Conservation (phyloP, 1,284 basidiomycete species). For the Sporisorium scitamineum region DNA sequence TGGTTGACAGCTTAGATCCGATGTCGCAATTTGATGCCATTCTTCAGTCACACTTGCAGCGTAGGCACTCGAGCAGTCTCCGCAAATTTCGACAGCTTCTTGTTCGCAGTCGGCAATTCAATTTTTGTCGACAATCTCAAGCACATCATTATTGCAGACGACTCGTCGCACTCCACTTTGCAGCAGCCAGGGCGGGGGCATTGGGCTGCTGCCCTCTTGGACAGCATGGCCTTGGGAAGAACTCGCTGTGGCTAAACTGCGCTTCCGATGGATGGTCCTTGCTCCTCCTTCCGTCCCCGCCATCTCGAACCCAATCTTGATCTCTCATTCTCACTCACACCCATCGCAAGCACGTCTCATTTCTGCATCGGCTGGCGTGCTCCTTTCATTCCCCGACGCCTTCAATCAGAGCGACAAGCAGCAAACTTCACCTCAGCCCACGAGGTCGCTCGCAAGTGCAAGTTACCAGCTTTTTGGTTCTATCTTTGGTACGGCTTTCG, state of each 20-base stretch:
- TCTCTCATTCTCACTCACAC: no score
- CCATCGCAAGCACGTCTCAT: background rate
- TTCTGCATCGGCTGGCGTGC: background rate
- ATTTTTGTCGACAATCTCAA: background rate
- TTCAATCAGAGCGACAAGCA: no score
- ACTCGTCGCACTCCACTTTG: background rate
- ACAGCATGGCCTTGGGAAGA: background rate
- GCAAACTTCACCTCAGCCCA: no score
- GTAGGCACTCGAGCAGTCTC: background rate
- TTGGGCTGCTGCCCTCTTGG: background rate
- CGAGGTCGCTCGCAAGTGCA: background rate
- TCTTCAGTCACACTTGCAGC: constrained; percentile 46
- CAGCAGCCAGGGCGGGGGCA: no score
- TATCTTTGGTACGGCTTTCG: background rate
- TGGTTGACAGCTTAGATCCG: constrained; percentile 34
- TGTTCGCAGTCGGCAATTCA: background rate
- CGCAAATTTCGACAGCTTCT: constrained; percentile 7
- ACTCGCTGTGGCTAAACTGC: no score
- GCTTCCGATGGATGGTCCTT: no score
- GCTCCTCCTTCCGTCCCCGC: no score
- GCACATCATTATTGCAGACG: constrained; percentile 5
- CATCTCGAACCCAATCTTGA: no score
- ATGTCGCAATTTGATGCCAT: constrained; percentile 38
- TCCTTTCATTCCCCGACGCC: background rate
- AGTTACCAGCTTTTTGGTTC: background rate